Evolutionary conservation across 768 basidiomycete species (phyloP).

Genomic region (Rhodotorula paludigena): DNA sequence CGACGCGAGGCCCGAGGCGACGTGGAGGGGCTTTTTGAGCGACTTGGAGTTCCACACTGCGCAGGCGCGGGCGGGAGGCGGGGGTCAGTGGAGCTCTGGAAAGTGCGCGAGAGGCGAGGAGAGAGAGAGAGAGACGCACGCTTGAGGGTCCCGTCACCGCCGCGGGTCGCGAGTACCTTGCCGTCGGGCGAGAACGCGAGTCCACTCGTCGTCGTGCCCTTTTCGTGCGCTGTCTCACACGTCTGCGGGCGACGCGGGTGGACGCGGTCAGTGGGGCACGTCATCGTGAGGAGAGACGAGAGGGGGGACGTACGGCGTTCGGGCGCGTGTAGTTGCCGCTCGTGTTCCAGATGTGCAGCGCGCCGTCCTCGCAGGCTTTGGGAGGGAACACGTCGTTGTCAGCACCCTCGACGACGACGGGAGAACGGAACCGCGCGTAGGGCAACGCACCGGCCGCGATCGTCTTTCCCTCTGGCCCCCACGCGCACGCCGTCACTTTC

Average conservation of each 20-base stretch:
- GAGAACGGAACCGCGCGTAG: neutral
- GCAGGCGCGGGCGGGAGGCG: too few relatives aligned
- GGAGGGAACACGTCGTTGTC: neutral
- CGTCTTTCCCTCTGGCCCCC: conserved; percentile 79
- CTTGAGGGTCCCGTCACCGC: conserved; percentile 93
- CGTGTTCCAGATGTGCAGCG: conserved; percentile 69
- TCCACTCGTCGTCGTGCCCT: conserved; percentile 79
- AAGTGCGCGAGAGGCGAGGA: neutral
- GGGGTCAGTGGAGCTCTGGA: too few relatives aligned
- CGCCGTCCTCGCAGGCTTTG: conserved; percentile 69
- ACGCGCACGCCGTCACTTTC: conserved; percentile 78
- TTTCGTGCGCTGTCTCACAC: conserved; percentile 77
- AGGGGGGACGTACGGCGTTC: neutral
- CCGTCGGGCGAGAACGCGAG: conserved; percentile 85
- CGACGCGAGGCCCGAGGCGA: conserved; percentile 62
- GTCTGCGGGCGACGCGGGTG: conserved; percentile 51
- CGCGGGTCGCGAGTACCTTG: conserved; percentile 74
- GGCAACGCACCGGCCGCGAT: conserved; percentile 57
- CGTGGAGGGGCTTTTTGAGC: conserved; percentile 80
- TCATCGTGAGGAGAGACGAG: neutral
- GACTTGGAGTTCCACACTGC: conserved; percentile 90
- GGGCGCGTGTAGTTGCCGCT: conserved; percentile 90
- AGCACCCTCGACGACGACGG: neutral
- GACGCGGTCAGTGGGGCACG: neutral
- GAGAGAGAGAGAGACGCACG: conserved; percentile 54